Evolutionary conservation across 176 grass and related monocot genomes (phyloP).

Genomic region (Phyllostachys edulis): DNA sequence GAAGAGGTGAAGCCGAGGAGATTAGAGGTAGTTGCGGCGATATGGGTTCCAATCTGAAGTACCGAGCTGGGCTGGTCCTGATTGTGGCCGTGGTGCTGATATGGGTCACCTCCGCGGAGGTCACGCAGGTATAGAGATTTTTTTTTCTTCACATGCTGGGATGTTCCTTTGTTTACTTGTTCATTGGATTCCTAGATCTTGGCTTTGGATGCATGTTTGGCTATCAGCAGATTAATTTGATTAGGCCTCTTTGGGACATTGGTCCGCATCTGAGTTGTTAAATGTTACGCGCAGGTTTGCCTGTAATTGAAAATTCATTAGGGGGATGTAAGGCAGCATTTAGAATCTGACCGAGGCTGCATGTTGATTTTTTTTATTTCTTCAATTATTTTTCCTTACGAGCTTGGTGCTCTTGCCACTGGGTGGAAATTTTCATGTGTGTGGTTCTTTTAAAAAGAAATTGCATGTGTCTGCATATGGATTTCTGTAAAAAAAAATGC

Average conservation of each 20-base stretch:
- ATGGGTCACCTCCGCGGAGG: conserved; percentile 98
- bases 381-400: neutral
- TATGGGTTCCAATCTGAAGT: conserved; percentile 60
- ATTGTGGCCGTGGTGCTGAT: conserved; percentile 87
- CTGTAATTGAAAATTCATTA: conserved; percentile 12
- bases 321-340: neutral
- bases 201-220: neutral
- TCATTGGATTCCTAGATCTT: conserved; percentile 9
- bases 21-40: neutral
- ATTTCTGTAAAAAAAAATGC: neutral
- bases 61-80: conserved; percentile 63
- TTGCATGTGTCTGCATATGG: neutral
- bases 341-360: neutral
- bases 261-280: neutral
- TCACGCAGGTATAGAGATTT: conserved; percentile 63
- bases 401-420: neutral
- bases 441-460: neutral
- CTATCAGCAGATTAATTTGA: neutral
- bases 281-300: neutral
- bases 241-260: neutral
- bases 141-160: neutral
- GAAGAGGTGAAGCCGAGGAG: neutral
- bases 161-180: neutral
- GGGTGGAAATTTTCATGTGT: neutral
- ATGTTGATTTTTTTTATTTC: neutral